A percentile compares a stretch with the other conserved stretches of the same genome.
These are phyloP conservation scores for Alternaria triticina DNA, from an alignment of 2,329 filamentous ascomycete genomes.

Conservation along the genomic window DNA sequence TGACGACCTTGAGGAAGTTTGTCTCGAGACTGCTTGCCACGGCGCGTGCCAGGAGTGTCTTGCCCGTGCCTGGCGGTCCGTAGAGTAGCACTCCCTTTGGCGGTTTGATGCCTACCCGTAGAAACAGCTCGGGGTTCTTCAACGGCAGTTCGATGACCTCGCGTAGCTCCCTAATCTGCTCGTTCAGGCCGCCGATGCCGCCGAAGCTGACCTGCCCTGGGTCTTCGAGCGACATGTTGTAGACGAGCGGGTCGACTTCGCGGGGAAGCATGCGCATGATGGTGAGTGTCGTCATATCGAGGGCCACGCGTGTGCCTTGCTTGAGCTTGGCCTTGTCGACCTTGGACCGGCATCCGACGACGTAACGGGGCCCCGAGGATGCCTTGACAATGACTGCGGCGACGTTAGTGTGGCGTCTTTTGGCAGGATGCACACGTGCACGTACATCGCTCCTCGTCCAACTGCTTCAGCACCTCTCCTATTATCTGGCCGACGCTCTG, in stretches of 20 bases:
- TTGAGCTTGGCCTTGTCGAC: constrained; percentile 97
- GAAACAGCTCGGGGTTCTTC: constrained; percentile 98
- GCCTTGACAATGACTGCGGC: constrained; percentile 92
- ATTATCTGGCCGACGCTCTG: constrained; percentile 99
- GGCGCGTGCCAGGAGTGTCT: constrained; percentile 91
- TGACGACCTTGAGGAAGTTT: constrained; percentile 98
- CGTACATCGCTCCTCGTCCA: constrained; percentile 98
- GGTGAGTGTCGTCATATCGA: constrained; percentile 99
- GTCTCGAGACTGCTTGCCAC: constrained; percentile 97
- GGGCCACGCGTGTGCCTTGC: constrained; percentile 94
- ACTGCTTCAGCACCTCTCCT: constrained; percentile 96
- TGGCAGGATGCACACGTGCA: constrained; percentile 17
- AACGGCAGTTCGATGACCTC: constrained; percentile 97
- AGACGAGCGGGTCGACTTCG: constrained; percentile 97
- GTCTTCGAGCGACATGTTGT: constrained; percentile 99
- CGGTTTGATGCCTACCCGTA: constrained; percentile 97
- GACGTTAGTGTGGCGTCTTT: constrained; percentile 15
- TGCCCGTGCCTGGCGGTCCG: constrained; percentile 94
- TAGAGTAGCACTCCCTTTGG: constrained; percentile 97
- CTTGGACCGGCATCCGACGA: constrained; percentile 97
- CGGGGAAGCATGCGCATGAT: constrained; percentile 99
- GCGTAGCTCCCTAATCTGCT: constrained; percentile 95
- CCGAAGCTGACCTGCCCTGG: constrained; percentile 97
- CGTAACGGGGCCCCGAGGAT: constrained; percentile 94
- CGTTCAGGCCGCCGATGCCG: constrained; percentile 95